Conservation (phyloP, 2,329 filamentous ascomycete genomes). For the Aspergillus flavus region DNA sequence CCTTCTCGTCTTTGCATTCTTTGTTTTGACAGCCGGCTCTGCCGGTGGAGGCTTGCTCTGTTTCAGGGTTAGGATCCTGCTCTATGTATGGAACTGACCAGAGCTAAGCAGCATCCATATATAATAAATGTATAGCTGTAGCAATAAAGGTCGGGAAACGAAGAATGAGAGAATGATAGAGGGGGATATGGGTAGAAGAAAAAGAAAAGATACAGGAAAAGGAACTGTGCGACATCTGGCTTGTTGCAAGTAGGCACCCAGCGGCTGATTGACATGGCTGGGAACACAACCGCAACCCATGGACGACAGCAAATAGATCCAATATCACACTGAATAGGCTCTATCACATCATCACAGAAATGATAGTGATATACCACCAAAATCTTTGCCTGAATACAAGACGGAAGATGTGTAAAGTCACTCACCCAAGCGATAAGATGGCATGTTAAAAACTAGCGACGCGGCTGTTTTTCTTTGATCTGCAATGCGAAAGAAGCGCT, state of each 20-base stretch:
- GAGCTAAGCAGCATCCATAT: background rate
- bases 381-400: background rate
- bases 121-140: background rate
- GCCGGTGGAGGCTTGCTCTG: conserved; percentile 71
- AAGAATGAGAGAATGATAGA: background rate
- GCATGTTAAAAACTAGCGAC: conserved; percentile 12
- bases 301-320: background rate
- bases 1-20: conserved; percentile 68
- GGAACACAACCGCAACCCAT: background rate
- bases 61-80: background rate
- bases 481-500: conserved; percentile 7
- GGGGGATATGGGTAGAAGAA: background rate
- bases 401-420: background rate
- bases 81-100: background rate
- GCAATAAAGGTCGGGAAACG: background rate
- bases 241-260: background rate
- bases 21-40: conserved; percentile 74
- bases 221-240: background rate
- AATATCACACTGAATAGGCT: background rate
- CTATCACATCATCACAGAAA: background rate
- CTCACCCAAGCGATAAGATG: conserved; percentile 22
- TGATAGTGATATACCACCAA: background rate
- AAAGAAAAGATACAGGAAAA: background rate
- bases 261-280: background rate
- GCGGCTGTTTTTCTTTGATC: background rate